Evolutionary conservation across 2,329 filamentous ascomycete genomes (phyloP), one percentile per base, ranked within the genome.

Genomic region (Clarireedia homoeocarpa): DNA sequence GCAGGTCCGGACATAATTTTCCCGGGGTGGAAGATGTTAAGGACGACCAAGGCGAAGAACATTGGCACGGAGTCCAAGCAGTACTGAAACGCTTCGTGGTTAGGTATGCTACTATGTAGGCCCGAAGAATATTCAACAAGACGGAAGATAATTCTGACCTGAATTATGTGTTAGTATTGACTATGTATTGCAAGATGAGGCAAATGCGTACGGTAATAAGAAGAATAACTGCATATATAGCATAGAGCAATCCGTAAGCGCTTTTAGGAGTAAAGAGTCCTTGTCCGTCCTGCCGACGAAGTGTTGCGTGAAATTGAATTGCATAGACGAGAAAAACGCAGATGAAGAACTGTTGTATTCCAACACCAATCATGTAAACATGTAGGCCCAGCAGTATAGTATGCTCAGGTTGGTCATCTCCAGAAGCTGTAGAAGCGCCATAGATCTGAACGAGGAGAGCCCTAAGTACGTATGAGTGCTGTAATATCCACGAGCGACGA

Each of bases 111-210:
- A 27, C 77, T 80, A 5, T 50, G 57, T 1, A 52, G 59, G 4
- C 78, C 79, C 12, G 70, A 70, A 0, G 72, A 72, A 62, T 80
- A 85, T 65, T 85, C 80, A 50, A 73, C 66, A 2, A 86, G 72
- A 26, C 81, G 80, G 69, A 78, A 86, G 58, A 82, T 74, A 64
- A 85, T 83, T 20, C 83, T 77, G 30, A 76, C 66, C 73, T 80
- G 36, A 48, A 50, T 7, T 27, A 10, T 15, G 26, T 38, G n/a
- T 54, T 47, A 55, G 49, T 6, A 20, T 34, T n/a, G 46, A 15
- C 17, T 39, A 15, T n/a, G 15, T 34, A 34, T 46, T 12, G 15
- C 24, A n/a, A 9, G 10, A 36, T 27, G 15, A 36, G n/a, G 36
- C 20, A 26, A 49, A 6, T 54, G 15, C 59, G n/a, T 55, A 60